These are phyloP conservation scores for Cymbomonas tetramitiformis DNA, from an alignment of 139 green algal genomes.

Conservation along the genomic window DNA sequence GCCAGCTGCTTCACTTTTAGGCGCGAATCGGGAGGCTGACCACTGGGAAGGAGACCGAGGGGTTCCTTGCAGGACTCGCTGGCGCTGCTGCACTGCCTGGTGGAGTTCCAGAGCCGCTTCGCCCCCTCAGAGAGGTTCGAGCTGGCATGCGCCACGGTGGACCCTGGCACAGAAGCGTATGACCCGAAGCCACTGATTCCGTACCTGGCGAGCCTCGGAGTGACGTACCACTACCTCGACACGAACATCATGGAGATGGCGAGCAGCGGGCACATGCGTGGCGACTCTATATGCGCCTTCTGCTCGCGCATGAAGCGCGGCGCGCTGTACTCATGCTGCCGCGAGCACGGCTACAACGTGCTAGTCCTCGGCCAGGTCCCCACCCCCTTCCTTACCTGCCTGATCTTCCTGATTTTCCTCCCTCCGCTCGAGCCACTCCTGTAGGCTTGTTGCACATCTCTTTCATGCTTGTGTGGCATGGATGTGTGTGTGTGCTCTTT, in stretches of 20 bases:
- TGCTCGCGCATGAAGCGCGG: conserved; percentile 24
- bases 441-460: no score
- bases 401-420: no score
- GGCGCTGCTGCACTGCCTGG: conserved; percentile 14
- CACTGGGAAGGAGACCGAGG: no score
- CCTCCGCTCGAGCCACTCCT: no score
- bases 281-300: conserved; percentile 23
- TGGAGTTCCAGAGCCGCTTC: background rate
- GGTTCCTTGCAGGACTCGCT: no score
- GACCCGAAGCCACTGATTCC: conserved; percentile 17
- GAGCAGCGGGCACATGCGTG: conserved; percentile 5
- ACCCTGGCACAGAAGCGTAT: conserved; percentile 18
- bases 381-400: background rate
- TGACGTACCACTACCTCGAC: conserved; percentile 22
- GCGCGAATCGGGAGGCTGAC: no score
- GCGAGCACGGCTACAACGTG: conserved; percentile 21
- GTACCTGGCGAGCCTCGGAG: conserved; percentile 14
- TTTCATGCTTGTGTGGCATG: no score
- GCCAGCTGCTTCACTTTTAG: no score
- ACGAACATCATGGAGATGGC: conserved; percentile 15
- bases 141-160: conserved; percentile 11
- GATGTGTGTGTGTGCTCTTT: no score
- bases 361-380: conserved; percentile 15
- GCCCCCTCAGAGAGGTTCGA: background rate
- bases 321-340: conserved; percentile 23